Evolutionary conservation across 2,329 filamentous ascomycete genomes (phyloP), one percentile per base, ranked within the genome.

Genomic region (Nigrograna mackinnonii): DNA sequence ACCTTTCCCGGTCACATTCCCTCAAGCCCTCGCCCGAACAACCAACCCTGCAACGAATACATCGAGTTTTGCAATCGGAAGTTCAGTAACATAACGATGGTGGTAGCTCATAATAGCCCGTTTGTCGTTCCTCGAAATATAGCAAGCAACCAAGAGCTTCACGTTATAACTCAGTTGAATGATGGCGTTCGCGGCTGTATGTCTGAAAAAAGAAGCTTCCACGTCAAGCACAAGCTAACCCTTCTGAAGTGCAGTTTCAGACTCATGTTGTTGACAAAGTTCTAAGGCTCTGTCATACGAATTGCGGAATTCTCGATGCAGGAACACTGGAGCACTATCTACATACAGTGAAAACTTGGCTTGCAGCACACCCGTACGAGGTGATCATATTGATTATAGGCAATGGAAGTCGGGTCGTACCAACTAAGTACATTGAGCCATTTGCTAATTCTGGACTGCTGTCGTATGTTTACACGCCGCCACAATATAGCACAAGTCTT

Each of bases 301-400:
- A 80, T 34, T 96, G 91, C 69, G 81, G 90, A 52, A 73, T 96
- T 3, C 79, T 96, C 22, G 85, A 96, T 54, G 88, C 81, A 2
- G 91, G 92, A 0, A 84, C 87, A 6, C 86, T 94, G 37, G 82
- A 85, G 40, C 73, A 80, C 32, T 94, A 89, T 73, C 82, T 96
- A 22, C 74, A 74, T 5, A 77, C 75, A 1, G 86, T 96, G 11
- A 77, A 76, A 24, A 66, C 74, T 32, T 96, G 91, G 91, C 82
- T 96, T 2, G 77, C 79, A 5, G 56, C 62, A 1, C 84, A 96
- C 55, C 91, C 90, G 0, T 92, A 89, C 70, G 91, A 96, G 52
- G 87, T 96, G 1, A 81, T 96, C 19, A 91, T 89, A 1, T 84
- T 96, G 50, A 76, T 96, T 14, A 84, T 96, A 37, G 90, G 85